phyloP scores from a whole-genome alignment of 2,329 filamentous ascomycete genomes.

The Xenosphaeropsis pyriputrescens region DNA sequence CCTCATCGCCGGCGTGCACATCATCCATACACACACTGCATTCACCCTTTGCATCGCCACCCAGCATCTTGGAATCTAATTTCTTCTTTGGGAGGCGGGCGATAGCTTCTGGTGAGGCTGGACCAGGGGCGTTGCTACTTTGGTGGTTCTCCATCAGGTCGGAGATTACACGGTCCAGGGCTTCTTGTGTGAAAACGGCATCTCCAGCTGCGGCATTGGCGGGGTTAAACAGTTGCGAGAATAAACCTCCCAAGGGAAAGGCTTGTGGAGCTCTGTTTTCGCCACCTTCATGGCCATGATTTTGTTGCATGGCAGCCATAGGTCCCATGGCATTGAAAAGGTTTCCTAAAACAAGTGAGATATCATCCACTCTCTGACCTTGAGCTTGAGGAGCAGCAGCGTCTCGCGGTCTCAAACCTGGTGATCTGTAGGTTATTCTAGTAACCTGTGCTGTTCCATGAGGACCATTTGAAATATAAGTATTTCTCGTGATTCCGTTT shows the following conservation, averaged over 20 bases:
- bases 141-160: slow-evolving; percentile 76
- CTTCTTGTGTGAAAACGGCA: slow-evolving; percentile 82
- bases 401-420: slow-evolving; percentile 29
- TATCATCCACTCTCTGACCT: slow-evolving; percentile 27
- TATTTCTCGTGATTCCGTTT: not conserved
- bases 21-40: slow-evolving; percentile 94
- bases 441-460: not conserved
- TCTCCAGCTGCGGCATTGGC: slow-evolving; percentile 50
- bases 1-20: slow-evolving; percentile 57
- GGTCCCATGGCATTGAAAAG: slow-evolving; percentile 11
- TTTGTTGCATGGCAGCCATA: slow-evolving; percentile 5
- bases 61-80: slow-evolving; percentile 56
- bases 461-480: slow-evolving; percentile 4
- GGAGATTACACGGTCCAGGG: slow-evolving; percentile 75
- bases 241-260: slow-evolving; percentile 28
- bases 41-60: slow-evolving; percentile 51
- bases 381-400: slow-evolving; percentile 29
- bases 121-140: slow-evolving; percentile 63
- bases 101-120: slow-evolving; percentile 65
- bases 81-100: slow-evolving; percentile 55
- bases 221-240: slow-evolving; percentile 35
- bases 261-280: slow-evolving; percentile 10
- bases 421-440: too few relatives aligned
- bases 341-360: slow-evolving; percentile 19
- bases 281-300: slow-evolving; percentile 9